phyloP scores from a whole-genome alignment of 305 asterid species.

The Rubia peregrina region DNA sequence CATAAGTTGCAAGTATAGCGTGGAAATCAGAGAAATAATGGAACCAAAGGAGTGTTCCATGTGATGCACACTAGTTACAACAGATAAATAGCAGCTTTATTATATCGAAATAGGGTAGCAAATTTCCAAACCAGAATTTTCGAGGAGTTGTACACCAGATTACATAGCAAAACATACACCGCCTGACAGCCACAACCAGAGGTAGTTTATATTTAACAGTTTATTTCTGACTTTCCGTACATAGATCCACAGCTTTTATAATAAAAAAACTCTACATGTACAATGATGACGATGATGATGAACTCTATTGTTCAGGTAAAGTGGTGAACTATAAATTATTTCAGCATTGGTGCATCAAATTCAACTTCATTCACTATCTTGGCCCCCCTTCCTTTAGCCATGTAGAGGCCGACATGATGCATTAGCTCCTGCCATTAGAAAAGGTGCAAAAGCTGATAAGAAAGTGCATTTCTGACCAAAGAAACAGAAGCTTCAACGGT shows the following conservation, averaged over 20 bases:
- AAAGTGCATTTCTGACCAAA: background rate
- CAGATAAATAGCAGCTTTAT: background rate
- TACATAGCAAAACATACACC: background rate
- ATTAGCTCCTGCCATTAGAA: constrained; percentile 44
- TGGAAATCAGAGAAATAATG: background rate
- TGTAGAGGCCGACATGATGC: constrained; percentile 90
- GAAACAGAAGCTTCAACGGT: background rate
- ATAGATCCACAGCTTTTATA: background rate
- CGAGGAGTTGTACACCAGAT: background rate
- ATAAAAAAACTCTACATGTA: background rate
- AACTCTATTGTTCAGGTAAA: background rate
- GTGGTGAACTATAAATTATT: background rate
- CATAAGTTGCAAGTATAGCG: background rate
- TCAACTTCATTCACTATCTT: constrained; percentile 60
- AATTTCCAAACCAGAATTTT: background rate
- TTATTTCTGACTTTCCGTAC: background rate
- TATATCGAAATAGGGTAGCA: background rate
- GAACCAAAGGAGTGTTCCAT: background rate
- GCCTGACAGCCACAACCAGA: background rate
- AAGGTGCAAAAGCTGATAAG: constrained; percentile 9
- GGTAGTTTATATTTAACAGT: background rate
- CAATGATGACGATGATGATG: background rate
- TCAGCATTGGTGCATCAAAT: constrained; percentile 18
- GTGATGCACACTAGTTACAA: background rate
- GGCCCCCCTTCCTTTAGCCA: constrained; percentile 89